Evolutionary conservation across 2,329 filamentous ascomycete genomes (phyloP), one percentile per base, ranked within the genome.

Genomic region (Hypoxylon sp.): DNA sequence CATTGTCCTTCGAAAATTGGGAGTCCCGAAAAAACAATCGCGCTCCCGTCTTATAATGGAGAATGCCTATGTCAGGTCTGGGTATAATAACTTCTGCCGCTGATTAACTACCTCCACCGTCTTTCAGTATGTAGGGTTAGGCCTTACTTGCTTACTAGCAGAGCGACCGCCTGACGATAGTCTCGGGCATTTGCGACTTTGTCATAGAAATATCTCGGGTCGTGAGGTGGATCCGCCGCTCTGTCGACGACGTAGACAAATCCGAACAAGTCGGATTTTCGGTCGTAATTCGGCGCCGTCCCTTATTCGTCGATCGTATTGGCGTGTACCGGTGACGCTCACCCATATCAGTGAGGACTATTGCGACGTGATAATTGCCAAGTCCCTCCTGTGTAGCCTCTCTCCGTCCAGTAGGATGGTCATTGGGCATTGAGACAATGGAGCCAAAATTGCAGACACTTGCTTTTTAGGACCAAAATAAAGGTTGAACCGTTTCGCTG

Each of bases 401-500:
- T 21, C n/a, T 21, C 8, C 12, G 8, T 19, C n/a, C 37, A 41
- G 37, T 19, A 37, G 7, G n/a, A 8, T 41, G n/a, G 7, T 19
- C 37, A 19, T 19, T 19, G 37, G 37, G n/a, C n/a, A 34, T 11
- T 37, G 29, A 50, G 25, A 46, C 8, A n/a, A 16, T 19, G 34
- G 19, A 11, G 37, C 29, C n/a, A 23, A 16, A 11, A 16, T 30
- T 8, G 5, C 27, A 19, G 23, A 46, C 29, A 29, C 11, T 62
- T 56, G 52, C 46, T 56, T 56, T 62, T 52, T 12, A 16, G 21
- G 14, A 2, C 45, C 27, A 50, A 56, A 43, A 43, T 14, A 46
- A 52, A 30, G n/a, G 11, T 23, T 37, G 3, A 48, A 29, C 29
- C 21, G 11, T 51, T 37, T 48, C 32, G 43, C 43, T 25, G 47